Evolutionary conservation across 192 early-diverging fungal genomes (phyloP).

Genomic region (Coemansia sp.): DNA sequence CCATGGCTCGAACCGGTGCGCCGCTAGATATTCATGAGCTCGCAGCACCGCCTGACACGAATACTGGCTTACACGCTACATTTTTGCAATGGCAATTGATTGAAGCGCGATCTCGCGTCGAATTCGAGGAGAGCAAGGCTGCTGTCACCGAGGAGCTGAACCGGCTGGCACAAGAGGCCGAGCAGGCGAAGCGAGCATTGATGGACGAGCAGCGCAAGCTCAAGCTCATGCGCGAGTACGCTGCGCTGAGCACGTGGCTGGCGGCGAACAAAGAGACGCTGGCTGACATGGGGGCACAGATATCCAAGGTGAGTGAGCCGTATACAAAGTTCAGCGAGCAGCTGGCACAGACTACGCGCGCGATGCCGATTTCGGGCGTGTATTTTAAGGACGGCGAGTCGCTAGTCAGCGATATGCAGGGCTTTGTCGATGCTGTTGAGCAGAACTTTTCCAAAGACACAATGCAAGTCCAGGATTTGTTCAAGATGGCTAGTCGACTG

Average conservation of each 20-base stretch:
- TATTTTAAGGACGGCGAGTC: conserved; percentile 14
- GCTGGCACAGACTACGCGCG: conserved; percentile 30
- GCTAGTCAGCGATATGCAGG: conserved; percentile 32
- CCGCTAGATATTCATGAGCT: neutral
- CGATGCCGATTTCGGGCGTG: conserved; percentile 47
- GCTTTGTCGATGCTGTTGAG: conserved; percentile 20
- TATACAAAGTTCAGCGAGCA: conserved; percentile 21
- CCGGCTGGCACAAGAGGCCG: conserved; percentile 20
- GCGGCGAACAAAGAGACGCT: conserved; percentile 11
- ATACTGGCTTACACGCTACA: conserved; percentile 2
- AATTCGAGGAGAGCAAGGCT: conserved; percentile 34
- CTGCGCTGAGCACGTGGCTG: conserved; percentile 34
- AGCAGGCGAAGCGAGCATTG: conserved; percentile 11
- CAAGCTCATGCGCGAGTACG: conserved; percentile 42
- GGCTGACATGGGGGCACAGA: conserved; percentile 17
- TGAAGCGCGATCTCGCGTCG: conserved; percentile 38
- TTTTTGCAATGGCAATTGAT: conserved; percentile 44
- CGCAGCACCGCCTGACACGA: neutral
- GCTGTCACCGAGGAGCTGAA: conserved; percentile 21
- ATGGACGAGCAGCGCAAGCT: conserved; percentile 33
- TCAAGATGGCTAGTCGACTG: conserved; percentile 12
- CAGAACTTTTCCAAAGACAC: conserved; percentile 9
- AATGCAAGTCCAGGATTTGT: conserved; percentile 7
- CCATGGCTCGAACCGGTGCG: neutral
- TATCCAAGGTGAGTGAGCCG: conserved; percentile 13